Evolutionary conservation across 1,284 basidiomycete genomes (phyloP).

Genomic region (Moesziomyces aphidis): DNA sequence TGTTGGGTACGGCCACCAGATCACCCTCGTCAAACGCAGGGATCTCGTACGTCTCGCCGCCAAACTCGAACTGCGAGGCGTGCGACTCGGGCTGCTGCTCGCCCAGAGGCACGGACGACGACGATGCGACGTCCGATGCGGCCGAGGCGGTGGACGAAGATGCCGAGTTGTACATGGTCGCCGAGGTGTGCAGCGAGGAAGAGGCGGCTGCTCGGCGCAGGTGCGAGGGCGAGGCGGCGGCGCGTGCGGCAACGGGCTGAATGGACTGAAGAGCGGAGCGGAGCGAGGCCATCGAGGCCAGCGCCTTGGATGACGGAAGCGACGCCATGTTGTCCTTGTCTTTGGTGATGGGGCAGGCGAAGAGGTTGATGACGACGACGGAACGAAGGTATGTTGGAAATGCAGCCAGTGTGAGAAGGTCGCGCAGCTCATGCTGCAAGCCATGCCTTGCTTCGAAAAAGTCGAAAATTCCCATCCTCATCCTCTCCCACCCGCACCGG

Average conservation of each 20-base stretch:
- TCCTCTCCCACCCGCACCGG: background rate
- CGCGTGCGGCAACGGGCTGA: constrained; percentile 21
- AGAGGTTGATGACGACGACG: constrained; percentile 1
- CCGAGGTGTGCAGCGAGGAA: constrained; percentile 27
- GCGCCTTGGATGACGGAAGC: constrained; percentile 23
- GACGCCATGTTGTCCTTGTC: constrained; percentile 9
- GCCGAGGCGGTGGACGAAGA: constrained; percentile 6
- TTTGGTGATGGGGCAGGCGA: background rate
- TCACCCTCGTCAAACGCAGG: constrained; percentile 39
- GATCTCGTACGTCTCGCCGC: constrained; percentile 28
- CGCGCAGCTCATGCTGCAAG: background rate
- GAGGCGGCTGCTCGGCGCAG: constrained; percentile 11
- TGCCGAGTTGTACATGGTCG: constrained; percentile 8
- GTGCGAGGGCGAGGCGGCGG: constrained; percentile 12
- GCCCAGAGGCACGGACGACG: background rate
- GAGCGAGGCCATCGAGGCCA: constrained; percentile 31
- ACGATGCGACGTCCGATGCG: constrained; percentile 5
- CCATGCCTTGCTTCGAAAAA: constrained; percentile 12
- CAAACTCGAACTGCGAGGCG: constrained; percentile 37
- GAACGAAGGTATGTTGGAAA: too few species aligned
- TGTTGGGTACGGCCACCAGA: constrained; percentile 42
- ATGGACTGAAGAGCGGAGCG: constrained; percentile 32
- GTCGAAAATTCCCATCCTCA: constrained; percentile 11
- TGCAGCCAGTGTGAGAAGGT: too few species aligned
- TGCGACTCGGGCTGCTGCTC: constrained; percentile 17